Evolutionary conservation across 83 land plant genomes (phyloP), one percentile per base, ranked within the genome.

Genomic region (Picea engelmannii): DNA sequence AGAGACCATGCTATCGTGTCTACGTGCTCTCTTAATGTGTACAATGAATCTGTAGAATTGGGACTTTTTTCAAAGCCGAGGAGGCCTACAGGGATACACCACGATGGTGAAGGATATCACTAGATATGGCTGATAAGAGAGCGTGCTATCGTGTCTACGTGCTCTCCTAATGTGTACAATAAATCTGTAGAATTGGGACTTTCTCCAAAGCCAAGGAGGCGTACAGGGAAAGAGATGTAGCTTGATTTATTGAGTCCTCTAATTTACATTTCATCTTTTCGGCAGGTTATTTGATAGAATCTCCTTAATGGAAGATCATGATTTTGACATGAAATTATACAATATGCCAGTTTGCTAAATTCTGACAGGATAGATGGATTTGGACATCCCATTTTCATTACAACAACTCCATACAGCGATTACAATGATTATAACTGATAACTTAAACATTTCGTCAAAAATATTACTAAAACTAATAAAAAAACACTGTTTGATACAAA

Each of bases 51-150:
- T 0, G 86, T 76, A 18, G 99, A 97, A 78, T 96, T 96, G 58
- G 97, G 97, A 21, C 95, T 94, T 62, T 86, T 83, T 27, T 95
- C 97, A 70, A 94, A 94, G 8, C 97, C 97, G 3, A 96, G 86
- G 15, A 94, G 85, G 74, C 93, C 99, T n/a, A 96, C 84, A 27
- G 99, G 96, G 40, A 93, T 62, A 5, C 93, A 62, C 35, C 98
- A 96, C 98, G 0, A 96, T 85, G 86, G 95, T 97, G 78, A 91
- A 91, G 16, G 89, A 87, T 78, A 89, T 84, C 10, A 95, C 81
- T 59, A 87, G 84, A 81, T 91, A 82, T 0, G 92, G 90, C 44
- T 82, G 86, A 95, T 67, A 24, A 95, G 95, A 7, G 91, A 91
- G 42, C 81, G 65, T 40, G 91, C 94, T 18, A 96, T 91, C 91